Evolutionary conservation across 495 filamentous ascomycete species (phyloP).

Genomic region (Hyaloscypha variabilis): DNA sequence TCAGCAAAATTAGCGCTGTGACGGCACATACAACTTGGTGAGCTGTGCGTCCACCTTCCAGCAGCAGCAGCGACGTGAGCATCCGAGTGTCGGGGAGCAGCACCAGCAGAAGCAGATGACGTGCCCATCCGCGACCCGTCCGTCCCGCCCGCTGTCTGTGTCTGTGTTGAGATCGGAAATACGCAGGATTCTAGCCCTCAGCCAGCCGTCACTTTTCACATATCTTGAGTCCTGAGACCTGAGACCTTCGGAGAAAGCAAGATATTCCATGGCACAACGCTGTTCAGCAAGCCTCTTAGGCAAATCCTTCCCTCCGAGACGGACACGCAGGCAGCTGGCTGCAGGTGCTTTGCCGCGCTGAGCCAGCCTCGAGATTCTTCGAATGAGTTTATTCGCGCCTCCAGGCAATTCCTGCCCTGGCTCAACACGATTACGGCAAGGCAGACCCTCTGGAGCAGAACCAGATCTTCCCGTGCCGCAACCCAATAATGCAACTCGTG

Average conservation of each 20-base stretch:
- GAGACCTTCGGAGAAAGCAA: not conserved
- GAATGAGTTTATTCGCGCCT: not conserved
- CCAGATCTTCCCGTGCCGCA: not conserved
- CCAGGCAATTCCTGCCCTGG: not conserved
- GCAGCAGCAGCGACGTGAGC: not conserved
- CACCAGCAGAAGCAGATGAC: not conserved
- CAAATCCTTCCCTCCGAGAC: not conserved
- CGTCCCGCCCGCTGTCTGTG: not conserved
- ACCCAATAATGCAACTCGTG: not conserved
- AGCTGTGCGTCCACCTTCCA: not conserved
- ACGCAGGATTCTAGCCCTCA: not conserved
- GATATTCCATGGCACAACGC: not conserved
- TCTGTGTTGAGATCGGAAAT: not conserved
- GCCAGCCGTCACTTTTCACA: not conserved
- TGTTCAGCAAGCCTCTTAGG: not conserved
- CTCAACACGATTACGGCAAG: not conserved
- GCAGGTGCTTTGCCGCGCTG: not conserved
- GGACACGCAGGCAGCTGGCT: not conserved
- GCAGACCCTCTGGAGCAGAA: not conserved
- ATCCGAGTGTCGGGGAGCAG: not conserved
- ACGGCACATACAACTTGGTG: not conserved
- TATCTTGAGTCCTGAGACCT: no score
- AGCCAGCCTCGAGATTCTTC: not conserved
- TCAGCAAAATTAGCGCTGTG: not conserved
- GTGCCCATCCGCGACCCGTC: not conserved